phyloP scores from a whole-genome alignment of 192 early-diverging fungal genomes.

The Coemansia sp. region DNA sequence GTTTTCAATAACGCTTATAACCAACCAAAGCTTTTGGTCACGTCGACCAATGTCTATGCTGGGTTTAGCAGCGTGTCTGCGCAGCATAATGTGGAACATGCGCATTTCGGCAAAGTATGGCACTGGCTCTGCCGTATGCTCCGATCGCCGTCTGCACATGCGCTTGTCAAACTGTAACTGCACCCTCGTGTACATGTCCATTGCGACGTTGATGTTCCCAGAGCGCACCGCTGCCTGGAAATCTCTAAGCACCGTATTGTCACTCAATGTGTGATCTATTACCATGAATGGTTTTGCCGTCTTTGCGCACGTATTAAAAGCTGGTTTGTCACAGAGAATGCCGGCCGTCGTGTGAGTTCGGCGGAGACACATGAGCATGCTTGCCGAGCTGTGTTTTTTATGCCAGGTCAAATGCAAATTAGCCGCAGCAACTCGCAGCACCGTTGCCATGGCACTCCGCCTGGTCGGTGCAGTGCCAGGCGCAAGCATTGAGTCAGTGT shows the following conservation, averaged over 20 bases:
- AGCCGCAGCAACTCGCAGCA: background rate
- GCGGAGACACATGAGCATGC: too few relatives aligned
- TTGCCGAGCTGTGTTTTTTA: too few relatives aligned
- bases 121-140: background rate
- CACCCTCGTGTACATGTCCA: too few relatives aligned
- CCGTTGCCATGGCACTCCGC: background rate
- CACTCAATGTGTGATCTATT: too few relatives aligned
- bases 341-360: too few relatives aligned
- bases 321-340: too few relatives aligned
- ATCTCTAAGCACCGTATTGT: too few relatives aligned
- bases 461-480: constrained; percentile 10
- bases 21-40: background rate
- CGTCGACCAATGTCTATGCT: background rate
- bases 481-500: constrained; percentile 7
- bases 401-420: background rate
- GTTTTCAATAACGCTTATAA: constrained; percentile 24
- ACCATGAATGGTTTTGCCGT: too few relatives aligned
- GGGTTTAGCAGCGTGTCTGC: constrained; percentile 1
- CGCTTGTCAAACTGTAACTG: constrained; percentile 3
- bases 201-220: too few relatives aligned
- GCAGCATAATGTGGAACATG: constrained; percentile 19
- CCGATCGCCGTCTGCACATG: constrained; percentile 6
- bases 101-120: constrained; percentile 19
- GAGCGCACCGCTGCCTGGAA: too few relatives aligned
- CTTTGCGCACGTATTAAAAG: too few relatives aligned